Percentiles rank a stretch among this genome's conserved stretches.
These are phyloP conservation scores for Petunia hybrid DNA, from an alignment of 305 asterid genomes.

Conservation along the genomic window DNA sequence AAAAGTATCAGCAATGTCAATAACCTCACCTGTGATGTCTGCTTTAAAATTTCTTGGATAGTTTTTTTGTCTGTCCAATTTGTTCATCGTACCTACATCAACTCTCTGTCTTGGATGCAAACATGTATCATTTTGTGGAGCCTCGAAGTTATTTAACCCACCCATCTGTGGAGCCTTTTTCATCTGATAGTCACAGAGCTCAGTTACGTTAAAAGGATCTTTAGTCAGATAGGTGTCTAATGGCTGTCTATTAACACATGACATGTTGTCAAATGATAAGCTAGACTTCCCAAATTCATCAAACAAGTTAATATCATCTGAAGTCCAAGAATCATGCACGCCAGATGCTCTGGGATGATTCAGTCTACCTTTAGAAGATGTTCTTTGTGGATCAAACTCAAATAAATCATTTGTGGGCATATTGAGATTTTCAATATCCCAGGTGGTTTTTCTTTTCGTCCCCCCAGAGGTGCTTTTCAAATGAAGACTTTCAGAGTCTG, in stretches of 20 bases:
- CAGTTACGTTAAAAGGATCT: conserved; percentile 45
- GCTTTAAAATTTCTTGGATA: conserved; percentile 52
- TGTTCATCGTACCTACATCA: conserved; percentile 41
- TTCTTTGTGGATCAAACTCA: conserved; percentile 52
- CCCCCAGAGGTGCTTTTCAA: conserved; percentile 51
- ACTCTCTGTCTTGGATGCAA: conserved; percentile 55
- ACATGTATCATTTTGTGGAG: conserved; percentile 44
- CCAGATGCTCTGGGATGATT: conserved; percentile 52
- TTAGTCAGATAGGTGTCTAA: conserved; percentile 46
- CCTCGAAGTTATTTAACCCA: conserved; percentile 48
- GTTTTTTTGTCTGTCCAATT: conserved; percentile 45
- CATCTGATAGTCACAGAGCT: conserved; percentile 50
- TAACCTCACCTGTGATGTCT: conserved; percentile 74
- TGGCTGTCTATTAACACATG: conserved; percentile 43
- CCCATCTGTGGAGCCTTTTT: conserved; percentile 51
- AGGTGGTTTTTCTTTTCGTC: conserved; percentile 63
- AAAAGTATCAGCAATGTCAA: conserved; percentile 58
- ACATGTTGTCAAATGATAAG: conserved; percentile 52
- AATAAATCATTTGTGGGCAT: conserved; percentile 51
- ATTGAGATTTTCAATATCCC: conserved; percentile 41
- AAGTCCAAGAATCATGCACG: conserved; percentile 53
- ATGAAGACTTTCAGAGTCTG: conserved; percentile 64
- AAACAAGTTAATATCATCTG: conserved; percentile 49
- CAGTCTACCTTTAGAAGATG: conserved; percentile 50
- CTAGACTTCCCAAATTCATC: conserved; percentile 51